Evolutionary conservation across 2,329 filamentous ascomycete species (phyloP), one percentile per base, ranked within the genome.

Genomic region (Amauroascus niger): DNA sequence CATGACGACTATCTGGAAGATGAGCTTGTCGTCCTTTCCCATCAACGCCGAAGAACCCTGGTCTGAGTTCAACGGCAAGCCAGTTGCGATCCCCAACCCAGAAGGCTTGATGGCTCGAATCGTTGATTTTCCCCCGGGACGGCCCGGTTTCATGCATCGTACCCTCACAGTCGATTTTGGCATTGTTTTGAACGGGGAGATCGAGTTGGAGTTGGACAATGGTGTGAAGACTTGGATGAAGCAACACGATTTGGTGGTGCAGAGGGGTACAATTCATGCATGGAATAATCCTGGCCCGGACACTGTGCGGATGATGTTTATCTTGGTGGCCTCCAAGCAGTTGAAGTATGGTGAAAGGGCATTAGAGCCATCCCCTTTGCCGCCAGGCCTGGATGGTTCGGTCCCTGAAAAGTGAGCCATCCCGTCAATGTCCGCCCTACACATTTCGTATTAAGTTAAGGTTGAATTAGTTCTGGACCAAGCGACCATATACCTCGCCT

Each of bases 91-190:
- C 18, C 57, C 57, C 30, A 57, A 61, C 40, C 47, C 50, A 11
- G 45, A 54, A 8, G 62, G 62, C 33, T 54, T 60, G 8, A 60
- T 53, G 8, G 55, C 57, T n/a, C 58, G 63, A 16, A 58, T 63
- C 28, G 62, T 65, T 14, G 63, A 64, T 40, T 63, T 65, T 54
- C 61, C 64, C 2, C 60, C 61, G n/a, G 54, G 51, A 16, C 3
- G 22, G 13, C 56, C 54, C 28, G 58, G 59, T n/a, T 14, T 60
- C 11, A 58, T 63, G 52, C 62, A 64, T 52, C 60, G 62, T 18
- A 63, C 62, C 6, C 24, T 62, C 30, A 66, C 61, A 22, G 52
- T 67, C 22, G 65, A 67, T 54, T 66, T 65, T 53, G 65, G 60
- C 6, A 58, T 67, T n/a, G 59, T 67, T 13, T 57, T 67, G 26